Evolutionary conservation across 768 basidiomycete species (phyloP), one percentile per base, ranked within the genome.

Genomic region (Phylloporus rhodoxanthus): DNA sequence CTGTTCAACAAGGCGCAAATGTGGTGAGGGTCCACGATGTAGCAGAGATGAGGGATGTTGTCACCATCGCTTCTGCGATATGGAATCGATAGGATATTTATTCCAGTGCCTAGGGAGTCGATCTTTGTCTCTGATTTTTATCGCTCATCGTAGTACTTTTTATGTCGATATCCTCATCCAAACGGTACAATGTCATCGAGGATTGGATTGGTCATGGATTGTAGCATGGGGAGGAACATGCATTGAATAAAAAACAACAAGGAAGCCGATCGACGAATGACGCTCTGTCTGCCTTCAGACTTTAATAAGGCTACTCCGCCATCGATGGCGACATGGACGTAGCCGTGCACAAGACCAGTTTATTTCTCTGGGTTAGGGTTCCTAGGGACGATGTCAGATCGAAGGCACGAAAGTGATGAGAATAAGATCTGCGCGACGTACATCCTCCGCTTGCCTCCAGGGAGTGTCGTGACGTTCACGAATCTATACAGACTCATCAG

Each of bases 391-490:
- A 25, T 4, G 7, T 45, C 39, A 13, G 49, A 30, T 11, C 33
- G n/a, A 39, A 82, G 86, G 89, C 86, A 85, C 85, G n/a, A 88
- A 85, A 23, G 23, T 23, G 3, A 5, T 23, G 63, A 63, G 65
- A 58, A 69, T 67, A 85, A 87, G 82, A 50, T 41, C 37, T 23
- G 57, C 54, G 58, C 48, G 48, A 30, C 94, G 80, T 72, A 97
- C 94, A 96, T 96, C 75, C 84, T 81, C 74, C 93, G 82, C 78
- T 96, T 96, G 72, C 91, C 94, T 55, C 89, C 88, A 43, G 87
- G 87, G 52, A 87, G 79, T 53, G 84, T 80, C 57, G 91, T 95
- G 57, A 95, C 91, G 71, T 95, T 95, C 57, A 94, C 91, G 78
- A 91, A 92, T 72, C 87, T 89, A 47, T 5, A 8, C 19, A 28